Percentiles rank a stretch among this genome's conserved stretches.
These are phyloP conservation scores for Rhizopus microsporus DNA, from an alignment of 371 early-diverging fungal genomes.

Conservation along the genomic window DNA sequence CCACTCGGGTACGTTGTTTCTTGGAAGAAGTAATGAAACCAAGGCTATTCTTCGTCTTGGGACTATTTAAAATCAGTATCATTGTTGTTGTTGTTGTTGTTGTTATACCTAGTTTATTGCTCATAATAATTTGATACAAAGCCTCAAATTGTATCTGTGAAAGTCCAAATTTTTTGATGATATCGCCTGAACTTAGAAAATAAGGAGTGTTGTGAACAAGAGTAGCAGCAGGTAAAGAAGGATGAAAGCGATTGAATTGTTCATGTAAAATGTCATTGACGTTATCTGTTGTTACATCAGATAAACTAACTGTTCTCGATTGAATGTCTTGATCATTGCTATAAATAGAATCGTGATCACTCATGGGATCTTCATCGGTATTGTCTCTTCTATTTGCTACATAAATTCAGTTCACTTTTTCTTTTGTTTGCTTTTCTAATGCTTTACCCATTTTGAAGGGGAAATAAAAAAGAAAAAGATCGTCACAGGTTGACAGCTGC, in stretches of 20 bases:
- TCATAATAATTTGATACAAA: conserved; percentile 20
- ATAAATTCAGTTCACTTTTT: too few species aligned
- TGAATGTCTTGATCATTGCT: background rate
- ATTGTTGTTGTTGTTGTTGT: background rate
- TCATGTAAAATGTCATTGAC: background rate
- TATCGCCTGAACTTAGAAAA: background rate
- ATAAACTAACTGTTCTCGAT: background rate
- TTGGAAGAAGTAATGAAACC: conserved; percentile 46
- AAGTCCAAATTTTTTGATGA: conserved; percentile 6
- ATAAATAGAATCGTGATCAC: too few species aligned
- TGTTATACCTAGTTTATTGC: conserved; percentile 18
- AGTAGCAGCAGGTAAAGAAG: background rate
- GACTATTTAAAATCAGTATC: background rate
- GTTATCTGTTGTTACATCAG: background rate
- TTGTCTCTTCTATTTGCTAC: too few species aligned
- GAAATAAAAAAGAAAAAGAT: too few species aligned
- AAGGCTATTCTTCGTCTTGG: conserved; percentile 13
- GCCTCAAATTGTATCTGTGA: conserved; percentile 4
- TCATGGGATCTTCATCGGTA: too few species aligned
- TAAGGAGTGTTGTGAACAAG: background rate
- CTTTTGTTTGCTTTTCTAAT: too few species aligned
- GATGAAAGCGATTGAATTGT: background rate
- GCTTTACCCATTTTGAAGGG: too few species aligned
- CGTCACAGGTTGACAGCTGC: too few species aligned
- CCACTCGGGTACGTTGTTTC: conserved; percentile 38